Conservation (phyloP, 805 yeast species). For the Saccharomycopsis fermentans region DNA sequence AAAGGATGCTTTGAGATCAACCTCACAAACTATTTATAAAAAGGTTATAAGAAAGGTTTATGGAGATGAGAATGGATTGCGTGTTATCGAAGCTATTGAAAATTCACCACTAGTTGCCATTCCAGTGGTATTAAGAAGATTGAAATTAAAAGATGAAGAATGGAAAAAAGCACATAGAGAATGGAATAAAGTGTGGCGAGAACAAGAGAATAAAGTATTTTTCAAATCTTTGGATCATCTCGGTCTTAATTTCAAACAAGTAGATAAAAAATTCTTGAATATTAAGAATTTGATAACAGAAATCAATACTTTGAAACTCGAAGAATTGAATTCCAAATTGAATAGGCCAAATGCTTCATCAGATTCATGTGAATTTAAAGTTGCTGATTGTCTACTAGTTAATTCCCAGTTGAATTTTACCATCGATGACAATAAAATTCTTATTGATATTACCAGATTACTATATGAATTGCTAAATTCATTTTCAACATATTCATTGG, state of each 20-base stretch:
- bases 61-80: constrained; percentile 90
- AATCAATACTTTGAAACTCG: constrained; percentile 85
- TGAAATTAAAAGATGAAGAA: constrained; percentile 97
- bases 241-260: constrained; percentile 92
- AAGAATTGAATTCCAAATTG: constrained; percentile 26
- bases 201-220: constrained; percentile 90
- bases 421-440: constrained; percentile 55
- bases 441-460: constrained; percentile 64
- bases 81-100: constrained; percentile 90
- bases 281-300: constrained; percentile 85
- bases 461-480: constrained; percentile 47
- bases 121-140: constrained; percentile 82
- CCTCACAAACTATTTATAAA: constrained; percentile 83
- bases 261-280: constrained; percentile 85
- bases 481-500: constrained; percentile 8
- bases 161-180: constrained; percentile 98
- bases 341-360: neutral
- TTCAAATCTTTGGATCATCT: constrained; percentile 90
- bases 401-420: constrained; percentile 43
- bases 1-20: constrained; percentile 92
- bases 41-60: constrained; percentile 89
- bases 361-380: neutral
- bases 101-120: constrained; percentile 94
- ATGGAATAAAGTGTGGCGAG: constrained; percentile 99
- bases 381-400: neutral